Base-by-base conservation (phyloP, 2,329 filamentous ascomycete genomes). In the Dryadomyces sulphureus region DNA sequence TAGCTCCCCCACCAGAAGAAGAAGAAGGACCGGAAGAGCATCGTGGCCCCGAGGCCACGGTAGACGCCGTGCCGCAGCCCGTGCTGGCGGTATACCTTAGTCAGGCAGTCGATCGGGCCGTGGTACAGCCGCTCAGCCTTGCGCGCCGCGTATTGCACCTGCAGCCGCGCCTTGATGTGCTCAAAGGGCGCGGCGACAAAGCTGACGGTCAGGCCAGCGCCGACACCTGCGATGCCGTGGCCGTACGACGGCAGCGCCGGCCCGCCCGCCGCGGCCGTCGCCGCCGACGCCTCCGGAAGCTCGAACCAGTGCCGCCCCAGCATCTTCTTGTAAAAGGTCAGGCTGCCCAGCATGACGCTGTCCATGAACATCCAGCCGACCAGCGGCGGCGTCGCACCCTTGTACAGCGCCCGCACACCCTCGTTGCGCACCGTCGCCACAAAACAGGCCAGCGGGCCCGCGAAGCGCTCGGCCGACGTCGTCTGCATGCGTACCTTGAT, bases 341-440 rank as follows among this genome's bases (percentile, higher is more conserved):
- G 69, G 17, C 85, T 93, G 38, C 92, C 92, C 30, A 96, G 75
- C 89, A 96, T 94, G 49, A 81, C 61, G 38, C 68, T 74, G 67
- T 98, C 92, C 90, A 96, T 96, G 58, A 93, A 86, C 84, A 96
- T 94, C 92, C 92, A 96, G 55, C 92, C 92, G 44, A 95, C 78
- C 42, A 96, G 70, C 45, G 92, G 92, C 47, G 90, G 90, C 24
- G 84, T 86, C 11, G 88, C 88, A 56, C 90, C 89, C 67, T 96
- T 98, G 73, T 96, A 98, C 38, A 98, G 69, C 3, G 87, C 92
- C 43, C 72, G 65, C 41, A 93, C 65, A 41, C 90, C 90, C 63
- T 98, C 92, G 59, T 88, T 83, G 49, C 82, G 77, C 24, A 96
- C 53, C 9, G 92, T 98, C 61, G 90, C 81, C 47, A 84, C 62